These are phyloP conservation scores for Apiospora aurea DNA, from an alignment of 2,329 filamentous ascomycete species.

Conservation along the genomic window DNA sequence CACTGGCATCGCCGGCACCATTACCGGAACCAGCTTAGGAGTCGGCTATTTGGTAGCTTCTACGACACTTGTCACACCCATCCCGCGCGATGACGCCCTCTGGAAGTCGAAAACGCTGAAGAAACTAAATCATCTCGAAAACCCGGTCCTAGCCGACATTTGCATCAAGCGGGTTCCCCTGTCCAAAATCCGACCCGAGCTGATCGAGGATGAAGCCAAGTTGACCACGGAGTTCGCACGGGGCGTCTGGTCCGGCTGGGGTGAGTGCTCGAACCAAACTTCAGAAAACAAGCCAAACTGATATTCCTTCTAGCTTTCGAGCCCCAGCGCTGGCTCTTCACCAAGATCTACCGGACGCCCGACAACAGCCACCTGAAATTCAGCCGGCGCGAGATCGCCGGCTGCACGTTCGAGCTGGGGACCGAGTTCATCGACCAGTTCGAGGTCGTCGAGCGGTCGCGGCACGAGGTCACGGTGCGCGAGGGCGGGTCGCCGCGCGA, in stretches of 20 bases:
- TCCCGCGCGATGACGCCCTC: conserved; percentile 30
- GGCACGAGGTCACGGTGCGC: conserved; percentile 66
- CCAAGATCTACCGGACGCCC: conserved; percentile 49
- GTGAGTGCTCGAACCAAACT: conserved; percentile 25
- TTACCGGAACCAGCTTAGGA: conserved; percentile 19
- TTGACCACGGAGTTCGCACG: conserved; percentile 31
- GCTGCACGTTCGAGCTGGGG: conserved; percentile 66
- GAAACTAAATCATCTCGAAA: conserved; percentile 28
- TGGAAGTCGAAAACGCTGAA: conserved; percentile 26
- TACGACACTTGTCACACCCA: conserved; percentile 29
- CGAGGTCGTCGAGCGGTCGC: conserved; percentile 71
- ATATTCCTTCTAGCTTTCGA: conserved; percentile 26
- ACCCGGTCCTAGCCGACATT: conserved; percentile 31
- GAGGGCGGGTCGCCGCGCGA: conserved; percentile 71
- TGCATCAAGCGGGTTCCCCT: conserved; percentile 31
- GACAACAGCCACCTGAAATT: conserved; percentile 68
- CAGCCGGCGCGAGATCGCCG: conserved; percentile 60
- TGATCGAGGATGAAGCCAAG: conserved; percentile 30
- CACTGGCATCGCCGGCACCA: conserved; percentile 18
- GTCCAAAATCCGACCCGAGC: conserved; percentile 31
- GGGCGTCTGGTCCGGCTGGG: conserved; percentile 32
- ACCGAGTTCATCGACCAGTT: conserved; percentile 75
- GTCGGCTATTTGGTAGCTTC: conserved; percentile 27
- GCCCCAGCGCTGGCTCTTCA: conserved; percentile 29
- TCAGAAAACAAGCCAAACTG: too few relatives aligned